phyloP scores from a whole-genome alignment of 2,329 filamentous ascomycete genomes.

The Nakataea oryzae region DNA sequence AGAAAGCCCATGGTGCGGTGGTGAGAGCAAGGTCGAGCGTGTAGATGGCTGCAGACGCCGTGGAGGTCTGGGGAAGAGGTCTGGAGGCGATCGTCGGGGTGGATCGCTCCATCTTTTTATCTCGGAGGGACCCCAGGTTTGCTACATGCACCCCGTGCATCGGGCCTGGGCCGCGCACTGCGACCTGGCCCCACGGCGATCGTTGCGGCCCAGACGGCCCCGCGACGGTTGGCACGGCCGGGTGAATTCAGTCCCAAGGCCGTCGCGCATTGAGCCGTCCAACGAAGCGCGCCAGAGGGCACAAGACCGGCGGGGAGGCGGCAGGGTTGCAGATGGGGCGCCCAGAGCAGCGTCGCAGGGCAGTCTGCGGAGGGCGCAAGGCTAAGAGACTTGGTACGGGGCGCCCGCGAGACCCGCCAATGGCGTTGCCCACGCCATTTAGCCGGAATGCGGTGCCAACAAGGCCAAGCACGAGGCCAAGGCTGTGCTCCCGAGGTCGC shows the following conservation, averaged over 20 bases:
- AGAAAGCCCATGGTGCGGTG: conserved; percentile 16
- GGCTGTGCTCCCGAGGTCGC: neutral
- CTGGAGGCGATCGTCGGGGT: neutral
- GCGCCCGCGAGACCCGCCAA: neutral
- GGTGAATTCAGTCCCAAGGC: neutral
- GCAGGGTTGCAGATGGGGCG: neutral
- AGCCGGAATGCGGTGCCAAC: conserved; percentile 1
- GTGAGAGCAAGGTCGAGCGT: neutral
- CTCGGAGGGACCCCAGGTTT: neutral
- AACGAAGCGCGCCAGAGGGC: neutral
- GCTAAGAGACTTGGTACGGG: conserved; percentile 3
- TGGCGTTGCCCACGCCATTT: neutral
- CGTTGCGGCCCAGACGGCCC: neutral
- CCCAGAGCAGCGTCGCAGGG: too few relatives aligned
- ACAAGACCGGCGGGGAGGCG: neutral
- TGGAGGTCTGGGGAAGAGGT: neutral
- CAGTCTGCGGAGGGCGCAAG: neutral
- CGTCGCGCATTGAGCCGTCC: neutral
- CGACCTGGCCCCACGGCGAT: neutral
- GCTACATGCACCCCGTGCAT: neutral
- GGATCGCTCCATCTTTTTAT: neutral
- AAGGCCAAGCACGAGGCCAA: neutral
- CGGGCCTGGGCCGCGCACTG: too few relatives aligned
- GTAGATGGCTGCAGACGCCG: too few relatives aligned
- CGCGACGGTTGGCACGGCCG: neutral